Evolutionary conservation across 2,329 filamentous ascomycete species (phyloP).

Genomic region (Truncatella angustata): DNA sequence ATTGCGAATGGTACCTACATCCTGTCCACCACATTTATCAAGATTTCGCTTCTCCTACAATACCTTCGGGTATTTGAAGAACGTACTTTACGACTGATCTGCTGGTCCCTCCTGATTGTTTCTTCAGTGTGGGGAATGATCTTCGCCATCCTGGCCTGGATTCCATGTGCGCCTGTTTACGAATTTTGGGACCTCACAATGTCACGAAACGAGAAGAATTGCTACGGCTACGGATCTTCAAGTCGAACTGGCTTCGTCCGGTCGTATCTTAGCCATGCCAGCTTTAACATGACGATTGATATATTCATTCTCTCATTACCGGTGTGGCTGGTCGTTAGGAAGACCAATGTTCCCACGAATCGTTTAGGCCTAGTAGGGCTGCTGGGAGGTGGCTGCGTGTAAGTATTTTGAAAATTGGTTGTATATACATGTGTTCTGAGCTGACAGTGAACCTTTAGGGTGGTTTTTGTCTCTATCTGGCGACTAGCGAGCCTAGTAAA

Average conservation of each 20-base stretch:
- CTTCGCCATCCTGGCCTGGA: background rate
- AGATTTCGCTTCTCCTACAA: slow-evolving; percentile 26
- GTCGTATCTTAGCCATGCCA: background rate
- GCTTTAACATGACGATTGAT: slow-evolving; percentile 1
- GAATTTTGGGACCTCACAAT: background rate
- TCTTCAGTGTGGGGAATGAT: background rate
- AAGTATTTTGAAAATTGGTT: background rate
- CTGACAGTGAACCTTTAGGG: slow-evolving; percentile 12
- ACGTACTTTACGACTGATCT: background rate
- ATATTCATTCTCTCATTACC: background rate
- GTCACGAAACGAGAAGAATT: background rate
- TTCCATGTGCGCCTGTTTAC: background rate
- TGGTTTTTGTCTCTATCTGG: slow-evolving; percentile 28
- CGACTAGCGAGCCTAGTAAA: slow-evolving; percentile 27
- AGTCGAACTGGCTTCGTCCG: background rate
- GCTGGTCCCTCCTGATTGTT: background rate
- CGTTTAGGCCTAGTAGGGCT: background rate
- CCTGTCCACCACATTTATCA: slow-evolving; percentile 23
- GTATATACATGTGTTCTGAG: background rate
- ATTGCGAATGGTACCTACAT: slow-evolving; percentile 20
- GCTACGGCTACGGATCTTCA: slow-evolving; percentile 3
- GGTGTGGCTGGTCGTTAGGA: background rate
- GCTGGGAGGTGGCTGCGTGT: background rate
- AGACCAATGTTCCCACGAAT: no score
- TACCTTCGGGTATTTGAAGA: slow-evolving; percentile 22